Evolutionary conservation across 1,139 yeast genomes (phyloP).

Genomic region (Yamadazyma atmosphaerica): DNA sequence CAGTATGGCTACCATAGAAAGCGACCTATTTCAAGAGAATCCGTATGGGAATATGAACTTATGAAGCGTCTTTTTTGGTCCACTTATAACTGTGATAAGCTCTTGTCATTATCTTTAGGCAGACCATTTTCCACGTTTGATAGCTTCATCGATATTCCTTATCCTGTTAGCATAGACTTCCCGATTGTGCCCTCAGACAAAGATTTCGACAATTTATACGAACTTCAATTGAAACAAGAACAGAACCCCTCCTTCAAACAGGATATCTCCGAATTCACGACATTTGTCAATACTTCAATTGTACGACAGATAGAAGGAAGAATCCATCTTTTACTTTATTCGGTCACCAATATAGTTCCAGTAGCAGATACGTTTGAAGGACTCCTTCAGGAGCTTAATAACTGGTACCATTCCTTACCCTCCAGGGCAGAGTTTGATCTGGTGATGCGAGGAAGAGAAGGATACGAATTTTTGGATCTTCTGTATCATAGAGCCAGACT

Average conservation of each 20-base stretch:
- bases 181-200: constrained; percentile 8
- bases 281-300: constrained; percentile 13
- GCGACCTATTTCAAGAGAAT: constrained; percentile 9
- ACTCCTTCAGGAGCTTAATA: constrained; percentile 10
- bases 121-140: constrained; percentile 15
- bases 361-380: constrained; percentile 15
- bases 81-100: constrained; percentile 11
- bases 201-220: constrained; percentile 10
- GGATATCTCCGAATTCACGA: constrained; percentile 13
- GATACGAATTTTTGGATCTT: constrained; percentile 15
- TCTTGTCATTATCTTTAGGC: constrained; percentile 12
- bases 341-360: constrained; percentile 13
- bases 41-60: constrained; percentile 15
- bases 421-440: constrained; percentile 10
- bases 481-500: constrained; percentile 17
- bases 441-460: constrained; percentile 13
- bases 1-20: constrained; percentile 15
- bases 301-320: constrained; percentile 16
- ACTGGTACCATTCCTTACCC: constrained; percentile 13
- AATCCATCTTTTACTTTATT: constrained; percentile 14
- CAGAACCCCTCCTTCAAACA: constrained; percentile 7
- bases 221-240: constrained; percentile 13
- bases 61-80: constrained; percentile 17
- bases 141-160: constrained; percentile 17
- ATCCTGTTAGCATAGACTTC: constrained; percentile 14